Evolutionary conservation across 139 green algal species (phyloP), one percentile per base, ranked within the genome.

Genomic region (Eudorina sp.): DNA sequence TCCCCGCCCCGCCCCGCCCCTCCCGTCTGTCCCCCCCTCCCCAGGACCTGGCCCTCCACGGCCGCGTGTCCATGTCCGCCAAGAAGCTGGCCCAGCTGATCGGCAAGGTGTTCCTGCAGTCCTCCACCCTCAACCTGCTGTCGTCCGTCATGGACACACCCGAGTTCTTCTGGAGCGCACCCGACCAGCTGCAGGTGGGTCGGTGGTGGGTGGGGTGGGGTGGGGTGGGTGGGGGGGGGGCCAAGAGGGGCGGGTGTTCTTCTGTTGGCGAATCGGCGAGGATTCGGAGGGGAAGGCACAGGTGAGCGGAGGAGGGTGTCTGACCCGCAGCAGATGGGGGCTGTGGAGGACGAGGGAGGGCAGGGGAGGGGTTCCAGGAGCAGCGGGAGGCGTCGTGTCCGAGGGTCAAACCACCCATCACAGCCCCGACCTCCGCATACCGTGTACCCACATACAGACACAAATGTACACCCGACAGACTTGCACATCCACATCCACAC

Each of bases 1-100:
- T 74, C 64, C 31, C 34, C 69, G 38, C 19, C 40, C 38, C 69
- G 38, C 38, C 29, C 40, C 69, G 4, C 34, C 72, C 72, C 43
- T 29, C 45, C 46, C 4, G 25, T 45, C 27, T 6, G 21, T 38
- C 78, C 38, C 38, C 55, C 18, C 25, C 27, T 3, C 36, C 41
- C 16, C 78, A 88, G 87, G 87, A 62, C 41, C 78, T 90, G 14
- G 87, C 87, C 5, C 4, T 27, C 1, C 76, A 85, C 41, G 87
- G 87, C 23, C 83, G 74, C 16, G 78, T 88, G 78, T 80, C 78
- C 31, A 80, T 85, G 68, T 64, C 41, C 51, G 79, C 94, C 38
- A 96, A 95, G 78, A 83, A 93, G 46, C 92, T 97, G 25, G 95
- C 95, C 31, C 92, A 96, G 91, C 88, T 97, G 16, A 97, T 97